Evolutionary conservation across 2,329 filamentous ascomycete species (phyloP), one percentile per base, ranked within the genome.

Genomic region (Volutella citrinella): DNA sequence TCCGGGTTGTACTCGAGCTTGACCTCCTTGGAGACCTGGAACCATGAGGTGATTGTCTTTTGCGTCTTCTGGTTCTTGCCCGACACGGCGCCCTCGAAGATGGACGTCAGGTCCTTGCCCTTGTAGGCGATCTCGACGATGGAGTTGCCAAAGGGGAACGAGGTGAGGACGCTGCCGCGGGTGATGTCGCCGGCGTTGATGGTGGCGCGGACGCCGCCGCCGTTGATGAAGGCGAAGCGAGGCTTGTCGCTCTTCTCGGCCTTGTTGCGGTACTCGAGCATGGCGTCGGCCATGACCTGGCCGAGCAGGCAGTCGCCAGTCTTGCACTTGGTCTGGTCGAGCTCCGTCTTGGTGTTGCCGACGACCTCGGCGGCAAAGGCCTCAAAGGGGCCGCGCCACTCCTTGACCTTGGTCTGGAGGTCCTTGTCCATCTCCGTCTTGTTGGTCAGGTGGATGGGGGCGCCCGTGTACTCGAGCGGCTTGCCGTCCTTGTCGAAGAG

Each of bases 91-190:
- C 79, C 80, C 51, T 83, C 78, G 19, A 84, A 63, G 6, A 76
- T 64, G 25, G 68, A 62, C 68, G 74, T 76, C 5, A 84, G 52
- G 26, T 74, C 65, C 8, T 69, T 60, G 13, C 80, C 80, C 0
- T 62, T 61, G 42, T 75, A 66, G 1, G 53, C 60, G 12, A 82
- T 57, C 48, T 82, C 75, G 8, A 80, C 77, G 14, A 84, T 66
- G 27, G 78, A 66, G 56, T 84, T 84, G 34, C 76, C 74, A 43
- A 84, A 84, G 23, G 80, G 80, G 58, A 84, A 84, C 0, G 76
- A 69, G 0, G 76, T 82, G 4, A 82, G 63, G 6, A 83, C 73
- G 40, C 80, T 71, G 33, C 79, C 79, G 21, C 78, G 74, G 5
- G 78, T 84, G 50, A 84, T 73, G 33, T 72, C 57, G 9, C 80